phyloP scores from a whole-genome alignment of 768 basidiomycete genomes.

The Fistulinella prunicolor region DNA sequence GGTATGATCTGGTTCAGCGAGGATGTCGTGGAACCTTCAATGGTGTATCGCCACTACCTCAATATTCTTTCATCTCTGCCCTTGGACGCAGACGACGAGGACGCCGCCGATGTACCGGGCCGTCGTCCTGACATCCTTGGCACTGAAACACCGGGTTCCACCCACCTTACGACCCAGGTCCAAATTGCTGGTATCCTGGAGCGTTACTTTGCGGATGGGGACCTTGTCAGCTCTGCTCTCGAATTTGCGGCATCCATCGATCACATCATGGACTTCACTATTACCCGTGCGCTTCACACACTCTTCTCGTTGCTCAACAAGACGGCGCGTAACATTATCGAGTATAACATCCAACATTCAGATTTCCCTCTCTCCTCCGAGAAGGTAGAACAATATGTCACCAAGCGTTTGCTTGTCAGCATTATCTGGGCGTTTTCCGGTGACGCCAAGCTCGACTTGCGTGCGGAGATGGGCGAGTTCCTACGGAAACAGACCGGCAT shows the following conservation, averaged over 20 bases:
- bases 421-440: conserved; percentile 99
- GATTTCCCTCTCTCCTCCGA: conserved; percentile 90
- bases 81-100: conserved; percentile 89
- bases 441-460: conserved; percentile 87
- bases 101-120: conserved; percentile 55
- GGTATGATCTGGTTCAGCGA: conserved; percentile 99
- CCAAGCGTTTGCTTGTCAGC: conserved; percentile 84
- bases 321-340: conserved; percentile 87
- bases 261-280: conserved; percentile 99
- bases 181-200: conserved; percentile 72
- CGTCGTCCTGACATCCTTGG: conserved; percentile 50
- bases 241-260: conserved; percentile 80
- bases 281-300: conserved; percentile 87
- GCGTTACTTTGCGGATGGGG: conserved; percentile 78
- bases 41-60: conserved; percentile 92
- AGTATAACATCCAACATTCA: conserved; percentile 91
- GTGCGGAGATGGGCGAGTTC: conserved; percentile 87
- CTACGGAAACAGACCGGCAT: conserved; percentile 82
- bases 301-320: conserved; percentile 98
- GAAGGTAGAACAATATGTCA: conserved; percentile 86
- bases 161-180: conserved; percentile 71
- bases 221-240: conserved; percentile 77
- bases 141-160: conserved; percentile 50
- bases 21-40: conserved; percentile 84
- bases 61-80: conserved; percentile 68